Evolutionary conservation across 2,329 filamentous ascomycete species (phyloP).

Genomic region (Gyromitra esculenta): DNA sequence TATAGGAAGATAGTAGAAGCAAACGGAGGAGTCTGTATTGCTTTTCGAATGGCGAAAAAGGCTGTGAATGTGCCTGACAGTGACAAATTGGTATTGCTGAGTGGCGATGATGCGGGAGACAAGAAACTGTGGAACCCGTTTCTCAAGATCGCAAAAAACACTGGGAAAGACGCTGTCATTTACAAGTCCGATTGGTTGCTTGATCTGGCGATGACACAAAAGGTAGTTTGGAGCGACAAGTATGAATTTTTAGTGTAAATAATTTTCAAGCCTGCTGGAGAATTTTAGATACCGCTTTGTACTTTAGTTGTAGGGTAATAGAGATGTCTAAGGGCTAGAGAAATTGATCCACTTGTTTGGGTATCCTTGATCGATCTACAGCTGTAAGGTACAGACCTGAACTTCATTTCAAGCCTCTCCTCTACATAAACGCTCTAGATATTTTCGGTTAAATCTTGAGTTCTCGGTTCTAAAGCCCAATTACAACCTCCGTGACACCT

Average conservation of each 20-base stretch:
- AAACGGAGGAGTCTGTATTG: conserved; percentile 78
- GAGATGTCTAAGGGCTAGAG: not conserved
- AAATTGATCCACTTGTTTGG: not conserved
- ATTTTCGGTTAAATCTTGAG: too few species aligned
- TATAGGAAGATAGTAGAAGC: conserved; percentile 86
- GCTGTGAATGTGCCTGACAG: conserved; percentile 52
- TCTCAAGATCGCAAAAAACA: conserved; percentile 77
- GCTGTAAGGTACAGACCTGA: too few species aligned
- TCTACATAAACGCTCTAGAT: too few species aligned
- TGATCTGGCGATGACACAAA: conserved; percentile 87
- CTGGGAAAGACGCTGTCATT: conserved; percentile 81
- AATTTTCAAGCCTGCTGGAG: not conserved
- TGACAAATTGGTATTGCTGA: conserved; percentile 68
- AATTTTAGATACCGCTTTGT: not conserved
- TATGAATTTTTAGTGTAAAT: conserved; percentile 61
- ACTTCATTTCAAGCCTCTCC: too few species aligned
- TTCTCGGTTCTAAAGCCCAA: too few species aligned
- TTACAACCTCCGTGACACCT: too few species aligned
- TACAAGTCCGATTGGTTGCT: conserved; percentile 90
- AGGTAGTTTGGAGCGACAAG: conserved; percentile 73
- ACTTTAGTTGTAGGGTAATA: not conserved
- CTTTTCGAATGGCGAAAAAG: conserved; percentile 64
- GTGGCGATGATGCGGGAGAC: conserved; percentile 73
- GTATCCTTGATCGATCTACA: too few species aligned
- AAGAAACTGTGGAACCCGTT: conserved; percentile 82